phyloP scores from a whole-genome alignment of 2,329 filamentous ascomycete species.

The Lasiodiplodia sp. region DNA sequence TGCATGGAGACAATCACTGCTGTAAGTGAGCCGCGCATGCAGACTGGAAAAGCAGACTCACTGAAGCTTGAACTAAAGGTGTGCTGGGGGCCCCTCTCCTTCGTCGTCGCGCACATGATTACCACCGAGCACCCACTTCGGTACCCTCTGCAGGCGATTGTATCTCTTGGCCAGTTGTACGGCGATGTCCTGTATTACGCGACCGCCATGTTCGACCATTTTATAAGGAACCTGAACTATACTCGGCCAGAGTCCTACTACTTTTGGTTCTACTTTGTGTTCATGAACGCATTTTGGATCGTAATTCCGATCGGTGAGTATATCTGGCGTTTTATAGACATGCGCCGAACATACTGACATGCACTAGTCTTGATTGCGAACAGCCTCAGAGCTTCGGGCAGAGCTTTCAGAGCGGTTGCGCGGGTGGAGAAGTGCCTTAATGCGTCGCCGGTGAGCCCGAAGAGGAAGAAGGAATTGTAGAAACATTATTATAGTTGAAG shows the following conservation, averaged over 20 bases:
- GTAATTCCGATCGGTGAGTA: conserved; percentile 64
- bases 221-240: conserved; percentile 61
- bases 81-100: conserved; percentile 68
- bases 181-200: conserved; percentile 71
- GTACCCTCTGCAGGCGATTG: conserved; percentile 66
- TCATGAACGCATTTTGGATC: conserved; percentile 73
- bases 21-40: conserved; percentile 40
- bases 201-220: conserved; percentile 68
- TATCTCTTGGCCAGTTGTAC: conserved; percentile 70
- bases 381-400: conserved; percentile 43
- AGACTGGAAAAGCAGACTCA: not conserved
- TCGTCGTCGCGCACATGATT: conserved; percentile 63
- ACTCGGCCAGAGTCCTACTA: conserved; percentile 69
- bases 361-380: conserved; percentile 42
- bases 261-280: conserved; percentile 71
- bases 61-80: conserved; percentile 49
- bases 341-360: conserved; percentile 25
- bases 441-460: conserved; percentile 32
- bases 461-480: conserved; percentile 40
- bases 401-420: conserved; percentile 46
- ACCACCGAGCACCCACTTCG: conserved; percentile 62
- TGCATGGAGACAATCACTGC: conserved; percentile 85
- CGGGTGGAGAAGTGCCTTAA: conserved; percentile 45
- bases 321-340: not conserved
- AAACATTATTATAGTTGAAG: not conserved